phyloP scores from a whole-genome alignment of 2,329 filamentous ascomycete species.

The Tolypocladium pustulatum region DNA sequence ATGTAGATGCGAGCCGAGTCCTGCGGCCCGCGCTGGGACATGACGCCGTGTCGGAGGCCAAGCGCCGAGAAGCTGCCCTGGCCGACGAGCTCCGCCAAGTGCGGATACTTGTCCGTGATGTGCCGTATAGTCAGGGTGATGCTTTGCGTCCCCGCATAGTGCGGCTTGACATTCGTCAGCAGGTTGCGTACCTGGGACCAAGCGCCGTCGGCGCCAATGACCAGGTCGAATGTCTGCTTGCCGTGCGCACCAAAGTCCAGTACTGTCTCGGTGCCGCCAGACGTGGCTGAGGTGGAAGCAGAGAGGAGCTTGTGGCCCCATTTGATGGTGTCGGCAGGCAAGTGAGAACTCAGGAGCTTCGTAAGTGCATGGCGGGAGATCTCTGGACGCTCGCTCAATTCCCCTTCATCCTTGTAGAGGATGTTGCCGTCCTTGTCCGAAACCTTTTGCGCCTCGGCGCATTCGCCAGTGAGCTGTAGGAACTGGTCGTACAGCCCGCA shows the following conservation, averaged over 20 bases:
- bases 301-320: conserved; percentile 11
- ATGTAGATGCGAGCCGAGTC: not conserved
- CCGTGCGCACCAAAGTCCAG: conserved; percentile 14
- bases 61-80: not conserved
- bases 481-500: conserved; percentile 34
- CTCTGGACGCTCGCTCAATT: conserved; percentile 19
- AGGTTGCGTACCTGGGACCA: not conserved
- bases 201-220: conserved; percentile 10
- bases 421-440: conserved; percentile 17
- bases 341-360: conserved; percentile 18
- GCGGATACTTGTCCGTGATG: not conserved
- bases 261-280: not conserved
- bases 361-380: conserved; percentile 25
- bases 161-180: not conserved
- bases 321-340: conserved; percentile 14
- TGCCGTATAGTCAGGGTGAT: not conserved
- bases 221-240: conserved; percentile 7
- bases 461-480: conserved; percentile 19
- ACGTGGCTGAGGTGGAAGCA: not conserved
- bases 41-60: not conserved
- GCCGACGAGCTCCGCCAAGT: not conserved
- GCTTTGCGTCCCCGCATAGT: not conserved
- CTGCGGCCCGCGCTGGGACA: not conserved
- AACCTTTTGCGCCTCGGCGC: conserved; percentile 7
- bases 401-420: conserved; percentile 8